A percentile compares a stretch with the other conserved stretches of the same genome.
Conservation (phyloP, 257 asterid species). For the Jaltomata sinuosa region DNA sequence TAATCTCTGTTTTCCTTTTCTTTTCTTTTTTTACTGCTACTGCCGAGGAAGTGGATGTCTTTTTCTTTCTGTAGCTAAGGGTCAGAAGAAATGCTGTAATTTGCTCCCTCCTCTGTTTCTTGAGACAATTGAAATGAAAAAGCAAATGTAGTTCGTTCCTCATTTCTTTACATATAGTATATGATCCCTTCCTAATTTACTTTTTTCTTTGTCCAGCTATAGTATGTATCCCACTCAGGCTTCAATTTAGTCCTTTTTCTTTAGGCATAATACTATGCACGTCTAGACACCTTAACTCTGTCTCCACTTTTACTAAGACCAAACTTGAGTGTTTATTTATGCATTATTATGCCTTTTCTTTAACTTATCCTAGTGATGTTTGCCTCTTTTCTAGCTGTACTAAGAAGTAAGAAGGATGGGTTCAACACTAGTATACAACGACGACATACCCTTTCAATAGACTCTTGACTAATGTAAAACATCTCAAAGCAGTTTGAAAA, state of each 20-base stretch:
- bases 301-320: no score
- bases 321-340: no score
- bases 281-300: no score
- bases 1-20: background rate
- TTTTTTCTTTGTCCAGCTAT: background rate
- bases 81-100: background rate
- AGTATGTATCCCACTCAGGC: no score
- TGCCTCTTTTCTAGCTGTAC: background rate
- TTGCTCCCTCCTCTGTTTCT: background rate
- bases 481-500: no score
- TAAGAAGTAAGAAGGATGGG: no score
- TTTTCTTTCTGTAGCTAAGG: background rate
- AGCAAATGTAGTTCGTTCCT: background rate
- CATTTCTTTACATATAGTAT: background rate
- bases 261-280: no score
- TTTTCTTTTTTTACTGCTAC: background rate
- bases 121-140: background rate
- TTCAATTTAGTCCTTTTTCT: background rate
- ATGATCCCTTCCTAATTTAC: background rate
- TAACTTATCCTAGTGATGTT: background rate
- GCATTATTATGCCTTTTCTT: no score
- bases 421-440: background rate
- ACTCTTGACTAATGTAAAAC: no score
- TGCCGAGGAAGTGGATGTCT: background rate
- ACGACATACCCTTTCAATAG: no score